Conservation (phyloP, 768 basidiomycete genomes). For the Russula griseocarnosa region DNA sequence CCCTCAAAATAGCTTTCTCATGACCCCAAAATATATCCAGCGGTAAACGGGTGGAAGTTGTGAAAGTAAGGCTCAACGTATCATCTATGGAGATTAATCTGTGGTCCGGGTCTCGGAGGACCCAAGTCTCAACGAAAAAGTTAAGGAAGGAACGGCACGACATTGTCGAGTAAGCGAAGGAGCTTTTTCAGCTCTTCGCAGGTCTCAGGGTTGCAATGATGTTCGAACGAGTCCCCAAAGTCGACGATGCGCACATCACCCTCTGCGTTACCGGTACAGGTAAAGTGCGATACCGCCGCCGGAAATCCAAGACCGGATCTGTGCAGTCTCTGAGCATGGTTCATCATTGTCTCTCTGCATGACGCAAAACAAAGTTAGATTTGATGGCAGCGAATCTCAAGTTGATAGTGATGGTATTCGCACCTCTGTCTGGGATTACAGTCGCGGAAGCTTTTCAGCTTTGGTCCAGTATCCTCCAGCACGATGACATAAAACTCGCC, state of each 20-base stretch:
- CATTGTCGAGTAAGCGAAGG: constrained; percentile 6
- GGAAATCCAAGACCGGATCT: constrained; percentile 14
- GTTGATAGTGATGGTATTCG: not conserved
- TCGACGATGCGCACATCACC: constrained; percentile 13
- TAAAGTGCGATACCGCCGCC: constrained; percentile 13
- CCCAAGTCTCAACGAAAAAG: not conserved
- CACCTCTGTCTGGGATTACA: constrained; percentile 11
- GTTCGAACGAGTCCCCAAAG: constrained; percentile 18
- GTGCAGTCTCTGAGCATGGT: constrained; percentile 1
- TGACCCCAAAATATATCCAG: not conserved
- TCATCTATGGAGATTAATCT: not conserved
- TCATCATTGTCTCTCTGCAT: constrained; percentile 2
- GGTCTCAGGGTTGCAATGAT: constrained; percentile 6
- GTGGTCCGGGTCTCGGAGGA: not conserved
- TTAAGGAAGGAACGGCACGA: not conserved
- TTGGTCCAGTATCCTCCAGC: constrained; percentile 17
- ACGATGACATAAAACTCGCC: constrained; percentile 21
- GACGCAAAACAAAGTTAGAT: not conserved
- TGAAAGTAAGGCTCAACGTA: not conserved
- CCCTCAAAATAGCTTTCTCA: not conserved
- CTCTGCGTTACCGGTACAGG: not conserved
- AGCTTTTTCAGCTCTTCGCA: constrained; percentile 15
- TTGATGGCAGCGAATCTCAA: not conserved
- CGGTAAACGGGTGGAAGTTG: too few relatives aligned
- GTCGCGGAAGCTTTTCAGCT: constrained; percentile 12